Conservation (phyloP, 176 grass and related monocot species). For the Juncus effusus region DNA sequence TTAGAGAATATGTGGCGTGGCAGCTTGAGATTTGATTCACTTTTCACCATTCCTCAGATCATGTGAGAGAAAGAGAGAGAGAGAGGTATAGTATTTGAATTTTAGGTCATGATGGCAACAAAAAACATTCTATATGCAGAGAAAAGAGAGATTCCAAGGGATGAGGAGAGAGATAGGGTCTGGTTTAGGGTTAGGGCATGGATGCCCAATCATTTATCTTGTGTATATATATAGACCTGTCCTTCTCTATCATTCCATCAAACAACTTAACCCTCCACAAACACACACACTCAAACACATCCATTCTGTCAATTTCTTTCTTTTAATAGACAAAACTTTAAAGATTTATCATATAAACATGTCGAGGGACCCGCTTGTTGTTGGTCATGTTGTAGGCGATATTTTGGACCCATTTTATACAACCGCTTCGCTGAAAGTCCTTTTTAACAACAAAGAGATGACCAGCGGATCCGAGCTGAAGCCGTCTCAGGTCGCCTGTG, state of each 20-base stretch:
- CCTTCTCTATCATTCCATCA: slow-evolving; percentile 26
- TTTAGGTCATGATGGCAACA: slow-evolving; percentile 32
- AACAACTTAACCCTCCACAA: slow-evolving; percentile 12
- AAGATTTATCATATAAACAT: slow-evolving; percentile 27
- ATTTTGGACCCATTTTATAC: slow-evolving; percentile 68
- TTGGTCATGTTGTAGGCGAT: slow-evolving; percentile 74
- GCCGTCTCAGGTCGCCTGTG: slow-evolving; percentile 65
- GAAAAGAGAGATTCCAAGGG: slow-evolving; percentile 29
- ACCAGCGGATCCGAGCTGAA: slow-evolving; percentile 74
- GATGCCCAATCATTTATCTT: slow-evolving; percentile 29
- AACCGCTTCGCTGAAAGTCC: slow-evolving; percentile 45
- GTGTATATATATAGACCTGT: slow-evolving; percentile 17
- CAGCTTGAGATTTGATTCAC: slow-evolving; percentile 30
- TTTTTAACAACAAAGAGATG: slow-evolving; percentile 76
- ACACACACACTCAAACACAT: background rate
- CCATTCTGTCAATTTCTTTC: slow-evolving; percentile 31
- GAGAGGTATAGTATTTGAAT: background rate
- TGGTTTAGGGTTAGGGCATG: no score
- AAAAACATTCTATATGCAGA: slow-evolving; percentile 25
- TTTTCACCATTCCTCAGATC: slow-evolving; percentile 3
- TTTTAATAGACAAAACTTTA: slow-evolving; percentile 13
- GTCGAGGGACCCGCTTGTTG: slow-evolving; percentile 81
- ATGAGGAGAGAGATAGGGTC: background rate
- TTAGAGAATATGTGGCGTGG: slow-evolving; percentile 33
- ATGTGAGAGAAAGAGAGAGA: slow-evolving; percentile 8